phyloP scores from a whole-genome alignment of 2,329 filamentous ascomycete genomes.

The Neofusicoccum sp. region DNA sequence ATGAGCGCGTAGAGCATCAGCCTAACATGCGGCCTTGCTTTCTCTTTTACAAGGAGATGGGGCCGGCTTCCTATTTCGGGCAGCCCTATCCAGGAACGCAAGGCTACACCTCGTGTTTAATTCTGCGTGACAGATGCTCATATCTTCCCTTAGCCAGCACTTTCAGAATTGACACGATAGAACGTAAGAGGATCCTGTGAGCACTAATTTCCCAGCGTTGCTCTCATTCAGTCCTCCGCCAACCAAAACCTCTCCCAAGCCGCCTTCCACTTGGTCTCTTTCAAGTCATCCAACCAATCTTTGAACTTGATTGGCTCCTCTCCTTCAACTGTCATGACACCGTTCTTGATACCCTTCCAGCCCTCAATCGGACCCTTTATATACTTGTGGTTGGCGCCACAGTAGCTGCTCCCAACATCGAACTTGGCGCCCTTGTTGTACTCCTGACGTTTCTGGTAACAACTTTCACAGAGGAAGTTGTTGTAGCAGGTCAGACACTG shows the following conservation, averaged over 20 bases:
- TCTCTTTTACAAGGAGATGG: no score
- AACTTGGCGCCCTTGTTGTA: slow-evolving; percentile 3
- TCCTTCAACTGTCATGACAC: slow-evolving; percentile 17
- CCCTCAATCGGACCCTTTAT: slow-evolving; percentile 24
- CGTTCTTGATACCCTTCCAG: slow-evolving; percentile 23
- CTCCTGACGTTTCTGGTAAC: slow-evolving; percentile 18
- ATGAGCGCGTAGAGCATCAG: no score
- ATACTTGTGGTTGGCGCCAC: slow-evolving; percentile 21
- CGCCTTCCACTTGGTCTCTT: slow-evolving; percentile 24
- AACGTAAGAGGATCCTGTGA: no score
- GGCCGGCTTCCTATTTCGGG: no score
- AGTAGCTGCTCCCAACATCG: slow-evolving; percentile 10
- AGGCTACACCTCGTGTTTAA: no score
- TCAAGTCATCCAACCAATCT: slow-evolving; percentile 23
- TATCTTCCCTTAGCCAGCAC: no score
- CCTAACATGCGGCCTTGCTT: no score
- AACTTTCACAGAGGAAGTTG: slow-evolving; percentile 21
- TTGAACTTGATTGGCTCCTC: slow-evolving; percentile 20
- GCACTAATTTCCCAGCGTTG: no score
- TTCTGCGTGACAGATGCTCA: no score
- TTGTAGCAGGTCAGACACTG: slow-evolving; percentile 22
- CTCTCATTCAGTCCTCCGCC: slow-evolving; percentile 6
- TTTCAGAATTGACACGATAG: no score
- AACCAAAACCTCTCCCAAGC: slow-evolving; percentile 27
- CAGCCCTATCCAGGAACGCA: no score